Base-by-base conservation (phyloP, 2,329 filamentous ascomycete genomes). In the Paecilomyces formosus region DNA sequence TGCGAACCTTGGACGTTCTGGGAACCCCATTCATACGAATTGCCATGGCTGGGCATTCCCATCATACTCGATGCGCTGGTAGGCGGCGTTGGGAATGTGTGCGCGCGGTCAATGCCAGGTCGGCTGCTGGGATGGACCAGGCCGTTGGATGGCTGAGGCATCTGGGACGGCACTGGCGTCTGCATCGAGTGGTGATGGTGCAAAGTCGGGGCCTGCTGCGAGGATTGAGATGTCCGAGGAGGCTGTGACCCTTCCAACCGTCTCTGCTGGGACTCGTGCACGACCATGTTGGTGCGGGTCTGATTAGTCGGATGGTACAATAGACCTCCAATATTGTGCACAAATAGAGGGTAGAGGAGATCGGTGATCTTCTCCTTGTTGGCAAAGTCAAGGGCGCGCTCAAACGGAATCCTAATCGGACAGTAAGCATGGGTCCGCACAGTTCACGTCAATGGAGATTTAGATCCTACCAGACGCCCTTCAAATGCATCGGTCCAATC, bases 301-400 rank as follows among this genome's bases (percentile, higher is more conserved):
- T 92, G 88, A 72, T 97, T 97, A 21, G 71, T 68, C 0, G 94
- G 93, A 72, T 97, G 93, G 74, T 97, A 97, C 55, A 97, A 83
- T 63, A 97, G 81, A 59, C 91, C 89, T 60, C 91, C 91, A 71
- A 97, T 97, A 76, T 97, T 96, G 76, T 97, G 92, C 45, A 97
- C 94, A 73, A 99, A 99, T 54, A 99, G 81, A 56, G 94, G 94
- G 74, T 97, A 99, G 57, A 97, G 79, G 54, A 92, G 80, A 76
- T 97, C 93, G 0, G 94, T 97, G 63, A 97, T 99, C 79, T 97
- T 97, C 76, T 99, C 94, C 82, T 97, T 97, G 80, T 99, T 99
- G 64, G 94, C 94, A 72, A 99, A 97, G 68, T 97, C 94, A 57
- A 99, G 79, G n/a, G 94, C 94, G 64, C 94, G 88, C 67, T 97